Evolutionary conservation across 2,329 filamentous ascomycete species (phyloP).

Genomic region (Ophioceras dolichostomum): DNA sequence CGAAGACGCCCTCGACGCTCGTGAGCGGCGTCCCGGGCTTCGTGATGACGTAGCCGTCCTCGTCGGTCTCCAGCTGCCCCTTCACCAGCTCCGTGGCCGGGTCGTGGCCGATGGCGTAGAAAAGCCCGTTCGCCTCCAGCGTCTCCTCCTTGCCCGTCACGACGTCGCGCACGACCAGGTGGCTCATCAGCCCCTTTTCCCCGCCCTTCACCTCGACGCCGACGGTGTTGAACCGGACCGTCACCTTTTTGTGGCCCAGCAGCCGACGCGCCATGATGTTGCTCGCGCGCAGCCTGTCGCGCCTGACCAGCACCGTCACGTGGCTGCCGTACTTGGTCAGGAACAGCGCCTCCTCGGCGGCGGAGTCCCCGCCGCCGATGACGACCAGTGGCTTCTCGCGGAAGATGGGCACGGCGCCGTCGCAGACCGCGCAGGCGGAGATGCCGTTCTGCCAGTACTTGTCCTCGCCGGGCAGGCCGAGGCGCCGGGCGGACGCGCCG

Average conservation of each 20-base stretch:
- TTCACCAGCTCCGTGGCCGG: slow-evolving; percentile 86
- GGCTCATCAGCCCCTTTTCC: slow-evolving; percentile 69
- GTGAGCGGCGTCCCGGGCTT: slow-evolving; percentile 81
- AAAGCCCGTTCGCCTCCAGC: slow-evolving; percentile 83
- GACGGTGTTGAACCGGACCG: slow-evolving; percentile 73
- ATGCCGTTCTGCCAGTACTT: slow-evolving; percentile 97
- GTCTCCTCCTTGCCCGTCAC: slow-evolving; percentile 65
- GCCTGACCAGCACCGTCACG: slow-evolving; percentile 86
- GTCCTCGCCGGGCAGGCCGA: slow-evolving; percentile 78
- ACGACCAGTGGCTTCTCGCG: slow-evolving; percentile 90
- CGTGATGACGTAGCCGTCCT: slow-evolving; percentile 84
- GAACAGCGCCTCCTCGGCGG: slow-evolving; percentile 95
- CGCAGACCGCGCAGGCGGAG: slow-evolving; percentile 92
- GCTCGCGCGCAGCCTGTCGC: slow-evolving; percentile 74
- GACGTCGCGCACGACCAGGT: slow-evolving; percentile 72
- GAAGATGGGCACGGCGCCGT: slow-evolving; percentile 95
- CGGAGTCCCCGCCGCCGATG: slow-evolving; percentile 92
- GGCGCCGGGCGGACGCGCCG: slow-evolving; percentile 77
- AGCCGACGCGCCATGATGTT: slow-evolving; percentile 87
- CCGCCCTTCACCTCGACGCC: slow-evolving; percentile 70
- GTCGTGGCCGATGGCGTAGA: slow-evolving; percentile 96
- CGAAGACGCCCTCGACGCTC: slow-evolving; percentile 84
- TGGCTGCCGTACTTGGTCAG: slow-evolving; percentile 94
- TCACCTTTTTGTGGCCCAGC: slow-evolving; percentile 75
- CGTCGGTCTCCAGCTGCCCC: slow-evolving; percentile 73